Base-by-base conservation (phyloP, 2,329 filamentous ascomycete species). In the Venturia carpophila region DNA sequence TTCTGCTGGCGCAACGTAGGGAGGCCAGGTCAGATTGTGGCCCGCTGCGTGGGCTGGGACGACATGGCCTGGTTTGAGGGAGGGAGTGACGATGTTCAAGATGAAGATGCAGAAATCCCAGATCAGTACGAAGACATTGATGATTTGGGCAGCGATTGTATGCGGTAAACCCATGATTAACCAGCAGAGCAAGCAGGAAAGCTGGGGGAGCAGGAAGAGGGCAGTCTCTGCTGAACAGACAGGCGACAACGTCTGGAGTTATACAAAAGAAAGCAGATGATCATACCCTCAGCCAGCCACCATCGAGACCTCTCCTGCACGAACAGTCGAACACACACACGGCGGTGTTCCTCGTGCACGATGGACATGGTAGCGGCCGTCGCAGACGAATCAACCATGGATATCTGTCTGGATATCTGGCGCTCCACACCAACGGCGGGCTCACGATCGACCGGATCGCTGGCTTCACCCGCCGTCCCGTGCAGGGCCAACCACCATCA, bases 101-200 rank as follows among this genome's bases (percentile, higher is more conserved):
- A 76, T 64, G 64, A 76, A 75, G 60, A 77, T 70, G 52, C 68
- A 69, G 64, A 76, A 75, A 68, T 78, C 76, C 74, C 75, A 77
- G 52, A 69, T 67, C 52, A 78, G 71, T 63, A 78, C 73, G 41
- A 73, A 72, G 30, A 75, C 66, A 67, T 75, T 72, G 66, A 76
- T 70, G 64, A 77, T 71, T 17, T 69, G 70, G 45, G 71, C 70
- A 7, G 64, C 68, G 55, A 70, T 43, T 56, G 67, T 68, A n/a
- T 68, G 66, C n/a, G 43, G 24, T 30, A 70, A 5, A 13, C 63
- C 67, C 68, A 71, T 70, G 52, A 37, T 58, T 58, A 24, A 34
- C 37, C 15, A 17, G 11, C 15, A 30, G 24, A 9, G 6, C 30
- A 11, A 30, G 24, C 24, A 34, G 24, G 24, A 55, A 15, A 55